These are phyloP conservation scores for Aureococcus anophagefferens DNA, from an alignment of 108 stramenopile species.

Conservation along the genomic window DNA sequence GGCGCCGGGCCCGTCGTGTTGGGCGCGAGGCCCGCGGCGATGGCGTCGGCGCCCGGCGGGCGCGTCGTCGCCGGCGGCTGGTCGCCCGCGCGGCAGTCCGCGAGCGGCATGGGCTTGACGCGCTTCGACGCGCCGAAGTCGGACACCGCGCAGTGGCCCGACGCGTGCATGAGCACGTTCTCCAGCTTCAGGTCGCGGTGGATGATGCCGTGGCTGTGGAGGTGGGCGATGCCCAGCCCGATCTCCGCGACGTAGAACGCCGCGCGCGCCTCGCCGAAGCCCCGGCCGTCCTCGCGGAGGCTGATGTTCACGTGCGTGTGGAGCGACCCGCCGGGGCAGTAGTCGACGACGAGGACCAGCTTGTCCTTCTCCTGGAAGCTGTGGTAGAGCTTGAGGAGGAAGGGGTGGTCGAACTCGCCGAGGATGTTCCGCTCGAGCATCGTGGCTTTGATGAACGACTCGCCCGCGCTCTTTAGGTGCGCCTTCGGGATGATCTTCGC, in stretches of 20 bases:
- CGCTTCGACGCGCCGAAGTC: conserved; percentile 62
- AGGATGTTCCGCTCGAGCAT: conserved; percentile 89
- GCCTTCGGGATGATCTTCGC: not conserved
- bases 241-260: not conserved
- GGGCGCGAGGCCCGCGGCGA: too few species aligned
- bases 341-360: conserved; percentile 84
- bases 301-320: not conserved
- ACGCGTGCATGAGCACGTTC: conserved; percentile 44
- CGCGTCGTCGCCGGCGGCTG: too few species aligned
- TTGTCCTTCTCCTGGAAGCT: conserved; percentile 74
- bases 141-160: conserved; percentile 54
- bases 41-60: too few species aligned
- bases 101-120: not conserved
- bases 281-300: not conserved
- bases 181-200: conserved; percentile 54
- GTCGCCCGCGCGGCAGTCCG: too few species aligned
- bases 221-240: conserved; percentile 7
- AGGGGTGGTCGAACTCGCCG: conserved; percentile 76
- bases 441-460: not conserved
- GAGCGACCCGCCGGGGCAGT: conserved; percentile 72
- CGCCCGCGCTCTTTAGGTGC: not conserved
- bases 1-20: too few species aligned
- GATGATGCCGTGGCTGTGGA: conserved; percentile 29
- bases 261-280: not conserved
- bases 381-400: conserved; percentile 68